A percentile compares a stretch with the other conserved stretches of the same genome.
These are phyloP conservation scores for Xylaria scruposa DNA, from an alignment of 495 filamentous ascomycete species.

Conservation along the genomic window DNA sequence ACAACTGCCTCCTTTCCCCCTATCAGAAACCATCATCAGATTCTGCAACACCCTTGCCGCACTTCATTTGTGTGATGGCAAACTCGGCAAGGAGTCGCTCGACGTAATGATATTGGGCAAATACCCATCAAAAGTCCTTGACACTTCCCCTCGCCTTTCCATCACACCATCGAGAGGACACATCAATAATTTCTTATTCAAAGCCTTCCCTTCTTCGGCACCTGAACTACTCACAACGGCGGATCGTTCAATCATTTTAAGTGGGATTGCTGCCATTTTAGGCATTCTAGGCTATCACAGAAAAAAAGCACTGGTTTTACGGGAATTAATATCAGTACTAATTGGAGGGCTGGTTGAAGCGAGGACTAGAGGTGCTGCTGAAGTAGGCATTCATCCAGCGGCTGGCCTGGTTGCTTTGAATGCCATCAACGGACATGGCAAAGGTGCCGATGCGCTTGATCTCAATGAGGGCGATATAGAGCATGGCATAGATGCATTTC, in stretches of 20 bases:
- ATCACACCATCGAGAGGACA: slow-evolving; percentile 66
- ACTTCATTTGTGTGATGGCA: slow-evolving; percentile 71
- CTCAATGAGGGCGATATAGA: slow-evolving; percentile 78
- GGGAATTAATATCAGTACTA: slow-evolving; percentile 81
- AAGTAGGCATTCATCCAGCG: slow-evolving; percentile 92
- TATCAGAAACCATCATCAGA: slow-evolving; percentile 82
- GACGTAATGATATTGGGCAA: slow-evolving; percentile 65
- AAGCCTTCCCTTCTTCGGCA: slow-evolving; percentile 70
- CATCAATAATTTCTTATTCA: slow-evolving; percentile 72
- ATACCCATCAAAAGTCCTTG: slow-evolving; percentile 42
- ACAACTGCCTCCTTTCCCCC: slow-evolving; percentile 77
- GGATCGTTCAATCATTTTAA: slow-evolving; percentile 77
- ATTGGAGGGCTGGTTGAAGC: slow-evolving; percentile 90
- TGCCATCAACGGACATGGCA: slow-evolving; percentile 49
- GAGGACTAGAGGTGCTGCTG: slow-evolving; percentile 88
- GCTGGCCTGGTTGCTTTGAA: slow-evolving; percentile 76
- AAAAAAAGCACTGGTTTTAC: slow-evolving; percentile 86
- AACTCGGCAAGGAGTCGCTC: slow-evolving; percentile 69
- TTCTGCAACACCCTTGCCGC: slow-evolving; percentile 76
- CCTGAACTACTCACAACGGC: slow-evolving; percentile 68
- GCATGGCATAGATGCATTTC: slow-evolving; percentile 65
- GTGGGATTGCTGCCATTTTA: slow-evolving; percentile 84
- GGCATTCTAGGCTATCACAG: slow-evolving; percentile 76
- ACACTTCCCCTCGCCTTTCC: slow-evolving; percentile 52
- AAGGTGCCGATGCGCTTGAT: slow-evolving; percentile 70